phyloP scores from a whole-genome alignment of 2,329 filamentous ascomycete species.

The Diaporthe citri region DNA sequence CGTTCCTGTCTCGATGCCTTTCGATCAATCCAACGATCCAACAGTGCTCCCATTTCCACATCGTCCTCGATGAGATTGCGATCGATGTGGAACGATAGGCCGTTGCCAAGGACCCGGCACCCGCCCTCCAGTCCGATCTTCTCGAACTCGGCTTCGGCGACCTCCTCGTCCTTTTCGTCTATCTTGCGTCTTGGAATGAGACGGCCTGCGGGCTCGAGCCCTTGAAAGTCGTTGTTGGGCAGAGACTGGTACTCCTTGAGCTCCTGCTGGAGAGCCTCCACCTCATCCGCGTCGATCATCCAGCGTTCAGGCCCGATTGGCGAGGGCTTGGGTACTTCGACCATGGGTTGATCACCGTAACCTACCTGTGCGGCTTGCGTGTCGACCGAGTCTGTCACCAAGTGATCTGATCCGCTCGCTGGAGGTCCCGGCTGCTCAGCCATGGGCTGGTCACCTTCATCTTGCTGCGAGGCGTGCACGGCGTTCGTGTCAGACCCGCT shows the following conservation, averaged over 20 bases:
- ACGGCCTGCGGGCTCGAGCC: neutral
- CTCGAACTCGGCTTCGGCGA: neutral
- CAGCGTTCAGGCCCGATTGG: neutral
- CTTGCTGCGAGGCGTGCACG: too few species aligned
- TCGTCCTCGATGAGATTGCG: neutral
- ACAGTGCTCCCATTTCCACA: accelerated
- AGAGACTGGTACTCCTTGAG: neutral
- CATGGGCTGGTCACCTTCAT: neutral
- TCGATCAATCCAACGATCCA: neutral
- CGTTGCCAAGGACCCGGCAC: neutral
- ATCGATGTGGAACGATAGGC: neutral
- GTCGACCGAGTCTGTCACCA: neutral
- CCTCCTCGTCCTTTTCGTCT: neutral
- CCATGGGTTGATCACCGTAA: neutral
- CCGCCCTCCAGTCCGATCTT: neutral
- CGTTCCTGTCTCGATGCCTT: too few species aligned
- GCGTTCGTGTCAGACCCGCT: too few species aligned
- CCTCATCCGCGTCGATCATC: neutral
- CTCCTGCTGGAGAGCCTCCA: neutral
- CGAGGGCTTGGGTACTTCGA: neutral
- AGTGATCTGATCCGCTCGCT: neutral
- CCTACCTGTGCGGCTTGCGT: neutral
- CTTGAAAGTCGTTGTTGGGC: neutral
- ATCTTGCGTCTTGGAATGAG: neutral
- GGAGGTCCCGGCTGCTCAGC: too few species aligned